Evolutionary conservation across 179 eudicot species (phyloP), one percentile per base, ranked within the genome.

Genomic region (Spinacia oleracea): DNA sequence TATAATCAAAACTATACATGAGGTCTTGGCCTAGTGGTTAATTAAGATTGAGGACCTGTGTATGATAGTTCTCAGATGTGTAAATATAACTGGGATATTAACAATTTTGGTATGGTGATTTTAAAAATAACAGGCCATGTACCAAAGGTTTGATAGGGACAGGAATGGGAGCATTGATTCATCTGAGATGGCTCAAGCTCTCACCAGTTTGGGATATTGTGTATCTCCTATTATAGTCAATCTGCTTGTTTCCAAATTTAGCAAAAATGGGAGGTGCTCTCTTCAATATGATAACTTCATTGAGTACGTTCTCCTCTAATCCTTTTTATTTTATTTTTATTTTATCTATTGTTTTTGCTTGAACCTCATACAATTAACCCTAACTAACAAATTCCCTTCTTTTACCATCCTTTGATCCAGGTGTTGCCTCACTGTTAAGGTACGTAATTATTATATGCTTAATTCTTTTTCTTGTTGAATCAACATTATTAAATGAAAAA

Each of bases 261-360:
- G 85, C 83, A 93, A 89, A 75, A 58, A 75, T 12, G 77, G 74
- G 27, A 88, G 79, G 65, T 85, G 82, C 80, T 86, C 92, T 63
- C 89, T 94, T 58, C 91, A 88, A 69, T 94, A 94, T 74, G 98
- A 94, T 79, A 86, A 88, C 77, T 94, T 94, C 83, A 93, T 94
- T 10, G 98, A 93, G 97, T 93, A 92, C 8, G 92, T 75, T 6
- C 32, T 60, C 70, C 32, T 20, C 40, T 38, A 32, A 0, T 0
- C 12, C 4, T 25, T 7, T 48, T 20, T 12, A 48, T 8, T 48
- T 48, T 16, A 0, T 15, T 15, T 15, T 3, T 14, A 48, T 0
- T 48, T 1, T 2, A 48, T 15, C n/a, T n/a, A 48, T 0, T 48
- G 3, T 53, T 53, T 53, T 53, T 23, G 20, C 1, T 34, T 75